Percentiles rank a stretch among this genome's conserved stretches.
Conservation (phyloP, 2,329 filamentous ascomycete species). For the Orbilia quercus region DNA sequence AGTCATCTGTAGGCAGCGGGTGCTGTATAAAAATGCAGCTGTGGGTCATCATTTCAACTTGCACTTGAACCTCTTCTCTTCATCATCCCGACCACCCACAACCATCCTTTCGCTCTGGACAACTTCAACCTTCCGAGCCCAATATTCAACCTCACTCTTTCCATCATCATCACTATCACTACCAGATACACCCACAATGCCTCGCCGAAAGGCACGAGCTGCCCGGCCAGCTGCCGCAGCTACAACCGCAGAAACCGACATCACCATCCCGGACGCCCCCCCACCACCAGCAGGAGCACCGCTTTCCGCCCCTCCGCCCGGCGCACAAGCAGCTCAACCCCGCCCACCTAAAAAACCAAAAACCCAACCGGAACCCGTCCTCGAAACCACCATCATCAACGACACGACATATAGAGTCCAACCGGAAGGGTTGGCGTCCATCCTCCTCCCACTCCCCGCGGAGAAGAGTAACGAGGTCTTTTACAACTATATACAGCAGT, state of each 20-base stretch:
- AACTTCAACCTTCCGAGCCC: neutral
- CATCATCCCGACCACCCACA: neutral
- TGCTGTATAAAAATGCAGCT: neutral
- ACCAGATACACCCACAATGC: slow-evolving; percentile 26
- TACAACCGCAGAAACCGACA: neutral
- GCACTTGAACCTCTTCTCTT: neutral
- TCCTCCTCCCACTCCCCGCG: slow-evolving; percentile 18
- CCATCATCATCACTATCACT: neutral
- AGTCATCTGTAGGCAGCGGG: neutral
- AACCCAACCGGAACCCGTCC: neutral
- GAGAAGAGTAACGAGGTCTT: slow-evolving; percentile 75
- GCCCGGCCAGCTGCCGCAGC: neutral
- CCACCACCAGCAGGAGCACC: neutral
- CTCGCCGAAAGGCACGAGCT: slow-evolving; percentile 33
- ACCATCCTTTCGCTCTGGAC: neutral
- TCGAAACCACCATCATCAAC: slow-evolving; percentile 31
- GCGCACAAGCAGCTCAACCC: slow-evolving; percentile 32
- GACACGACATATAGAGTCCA: slow-evolving; percentile 41
- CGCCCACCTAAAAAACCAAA: neutral
- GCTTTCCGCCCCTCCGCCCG: slow-evolving; percentile 19
- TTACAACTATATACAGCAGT: slow-evolving; percentile 99
- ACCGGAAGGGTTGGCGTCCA: slow-evolving; percentile 47
- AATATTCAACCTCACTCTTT: neutral
- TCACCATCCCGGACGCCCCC: slow-evolving; percentile 7
- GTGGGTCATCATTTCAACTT: slow-evolving; percentile 1